Evolutionary conservation across 176 grass and related monocot genomes (phyloP), one percentile per base, ranked within the genome.

Genomic region (Avena insularis): DNA sequence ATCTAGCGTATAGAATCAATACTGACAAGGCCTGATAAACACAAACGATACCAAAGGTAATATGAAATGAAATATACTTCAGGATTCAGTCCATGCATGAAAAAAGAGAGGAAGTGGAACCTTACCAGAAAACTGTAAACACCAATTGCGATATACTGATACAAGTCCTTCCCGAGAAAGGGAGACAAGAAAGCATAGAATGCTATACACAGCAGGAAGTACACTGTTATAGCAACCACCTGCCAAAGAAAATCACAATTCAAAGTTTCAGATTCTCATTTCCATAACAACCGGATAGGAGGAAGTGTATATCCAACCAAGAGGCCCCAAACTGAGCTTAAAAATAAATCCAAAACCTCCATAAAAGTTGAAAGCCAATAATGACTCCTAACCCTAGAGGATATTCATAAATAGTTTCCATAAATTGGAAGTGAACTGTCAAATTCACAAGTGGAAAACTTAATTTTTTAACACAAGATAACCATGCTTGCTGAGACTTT

Each of bases 171-270:
- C 67, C 97, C 91, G 16, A 99, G 89, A 89, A 99, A 99, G 65
- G 97, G 97, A 69, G 97, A 95, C 57, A 99, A 99, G 85, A 99
- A 99, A 43, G 97, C 97, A 87, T 96, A 99, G 88, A 99, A 99
- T 17, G 92, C 92, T 84, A 99, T 93, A 80, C 95, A 93, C 75
- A 99, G 84, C 84, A 99, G 86, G 60, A 96, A 99, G 85, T 86
- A 99, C 35, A 99, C 97, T 66, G 97, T 96, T 88, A 96, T 93
- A 85, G 97, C 97, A 78, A 99, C 90, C 87, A 99, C 94, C 97
- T 99, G 92, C 12, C 13, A 77, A 79, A 60, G 71, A 51, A 62
- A 66, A 21, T 2, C 62, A 38, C 35, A 47, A 54, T 53, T 38
- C 80, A 69, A 69, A 17, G 48, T 68, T 82, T 82, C 47, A 38